Conservation (phyloP, 768 basidiomycete genomes). For the Calocera cornea region DNA sequence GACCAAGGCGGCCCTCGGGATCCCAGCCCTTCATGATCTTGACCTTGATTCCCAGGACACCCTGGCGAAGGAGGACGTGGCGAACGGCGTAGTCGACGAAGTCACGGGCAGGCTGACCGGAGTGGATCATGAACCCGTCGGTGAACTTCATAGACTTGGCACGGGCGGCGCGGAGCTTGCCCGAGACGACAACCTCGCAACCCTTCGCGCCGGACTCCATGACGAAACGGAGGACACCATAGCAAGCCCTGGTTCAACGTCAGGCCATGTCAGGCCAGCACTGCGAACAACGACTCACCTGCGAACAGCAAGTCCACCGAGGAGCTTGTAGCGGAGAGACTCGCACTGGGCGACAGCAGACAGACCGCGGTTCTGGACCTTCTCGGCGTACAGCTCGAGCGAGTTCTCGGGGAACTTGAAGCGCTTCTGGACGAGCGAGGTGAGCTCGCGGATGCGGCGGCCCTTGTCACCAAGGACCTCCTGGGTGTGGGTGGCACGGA, state of each 20-base stretch:
- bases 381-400: conserved; percentile 97
- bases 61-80: conserved; percentile 94
- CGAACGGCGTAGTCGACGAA: conserved; percentile 96
- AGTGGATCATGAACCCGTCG: conserved; percentile 98
- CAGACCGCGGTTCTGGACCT: conserved; percentile 95
- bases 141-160: conserved; percentile 99
- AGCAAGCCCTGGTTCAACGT: conserved; percentile 58
- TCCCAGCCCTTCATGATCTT: conserved; percentile 99
- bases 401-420: conserved; percentile 99
- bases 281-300: conserved; percentile 43
- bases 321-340: conserved; percentile 94
- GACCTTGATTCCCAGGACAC: conserved; percentile 99
- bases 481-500: conserved; percentile 98
- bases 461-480: conserved; percentile 99
- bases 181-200: conserved; percentile 98
- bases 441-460: conserved; percentile 96
- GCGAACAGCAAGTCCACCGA: conserved; percentile 97
- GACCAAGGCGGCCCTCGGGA: conserved; percentile 79
- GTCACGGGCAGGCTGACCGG: conserved; percentile 92
- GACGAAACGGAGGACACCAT: conserved; percentile 99
- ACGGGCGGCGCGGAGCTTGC: conserved; percentile 98
- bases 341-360: conserved; percentile 99
- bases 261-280: not conserved
- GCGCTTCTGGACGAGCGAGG: conserved; percentile 93
- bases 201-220: conserved; percentile 99